These are phyloP conservation scores for Candida bentonensis DNA, from an alignment of 805 yeast species.

Conservation along the genomic window DNA sequence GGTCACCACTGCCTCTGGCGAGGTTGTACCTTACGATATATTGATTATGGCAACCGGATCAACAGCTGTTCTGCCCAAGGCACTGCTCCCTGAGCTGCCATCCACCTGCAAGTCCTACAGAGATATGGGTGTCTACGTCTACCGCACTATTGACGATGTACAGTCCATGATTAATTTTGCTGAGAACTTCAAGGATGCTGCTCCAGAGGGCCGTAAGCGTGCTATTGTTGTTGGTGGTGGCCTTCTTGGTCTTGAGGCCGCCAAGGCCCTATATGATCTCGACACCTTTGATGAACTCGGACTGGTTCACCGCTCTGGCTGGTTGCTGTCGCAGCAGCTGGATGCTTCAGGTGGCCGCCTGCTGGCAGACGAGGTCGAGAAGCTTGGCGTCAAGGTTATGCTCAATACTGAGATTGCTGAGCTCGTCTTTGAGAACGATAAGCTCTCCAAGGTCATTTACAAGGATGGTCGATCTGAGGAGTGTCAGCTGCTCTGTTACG, in stretches of 20 bases:
- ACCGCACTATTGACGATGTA: slow-evolving; percentile 24
- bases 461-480: slow-evolving; percentile 19
- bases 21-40: slow-evolving; percentile 16
- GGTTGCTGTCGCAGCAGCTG: slow-evolving; percentile 25
- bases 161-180: slow-evolving; percentile 18
- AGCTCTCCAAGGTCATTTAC: slow-evolving; percentile 17
- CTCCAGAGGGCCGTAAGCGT: slow-evolving; percentile 4
- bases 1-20: slow-evolving; percentile 5
- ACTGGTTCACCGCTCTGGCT: slow-evolving; percentile 22
- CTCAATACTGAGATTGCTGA: slow-evolving; percentile 36
- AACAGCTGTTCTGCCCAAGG: slow-evolving; percentile 18
- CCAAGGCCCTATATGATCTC: slow-evolving; percentile 24
- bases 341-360: slow-evolving; percentile 24
- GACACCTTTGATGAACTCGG: slow-evolving; percentile 18
- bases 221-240: slow-evolving; percentile 26
- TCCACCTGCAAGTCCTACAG: slow-evolving; percentile 12
- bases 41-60: slow-evolving; percentile 24
- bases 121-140: slow-evolving; percentile 20
- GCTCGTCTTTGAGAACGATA: slow-evolving; percentile 24
- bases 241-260: slow-evolving; percentile 24
- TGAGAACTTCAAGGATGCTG: slow-evolving; percentile 4
- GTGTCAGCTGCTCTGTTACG: slow-evolving; percentile 23
- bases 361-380: slow-evolving; percentile 32
- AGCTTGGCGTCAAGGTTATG: slow-evolving; percentile 39
- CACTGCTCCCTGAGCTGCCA: slow-evolving; percentile 5